These are phyloP conservation scores for Penicillium cosmopolitanum DNA, from an alignment of 495 filamentous ascomycete species.

Conservation along the genomic window DNA sequence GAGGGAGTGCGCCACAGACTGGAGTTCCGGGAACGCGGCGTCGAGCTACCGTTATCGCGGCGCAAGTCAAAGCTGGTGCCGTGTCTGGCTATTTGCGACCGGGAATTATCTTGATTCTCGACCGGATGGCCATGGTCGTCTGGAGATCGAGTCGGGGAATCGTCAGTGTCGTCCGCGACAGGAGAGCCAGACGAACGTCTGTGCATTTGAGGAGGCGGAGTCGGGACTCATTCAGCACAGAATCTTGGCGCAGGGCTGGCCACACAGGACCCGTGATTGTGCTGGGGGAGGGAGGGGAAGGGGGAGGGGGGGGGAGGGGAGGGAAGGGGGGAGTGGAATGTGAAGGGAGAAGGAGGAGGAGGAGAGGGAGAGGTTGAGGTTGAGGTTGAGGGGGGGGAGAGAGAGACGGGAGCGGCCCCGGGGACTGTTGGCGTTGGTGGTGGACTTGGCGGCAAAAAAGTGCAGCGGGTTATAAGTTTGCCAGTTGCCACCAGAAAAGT, in stretches of 20 bases:
- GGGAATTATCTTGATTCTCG: constrained; percentile 42
- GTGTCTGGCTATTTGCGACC: constrained; percentile 45
- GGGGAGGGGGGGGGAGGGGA: constrained; percentile 13
- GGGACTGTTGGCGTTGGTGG: not conserved
- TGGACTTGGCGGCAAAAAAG: constrained; percentile 5
- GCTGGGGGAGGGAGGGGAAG: constrained; percentile 14
- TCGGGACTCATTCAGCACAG: constrained; percentile 45
- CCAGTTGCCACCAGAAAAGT: not conserved
- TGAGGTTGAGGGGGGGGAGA: not conserved
- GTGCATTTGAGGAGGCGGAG: constrained; percentile 53
- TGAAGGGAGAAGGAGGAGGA: constrained; percentile 2
- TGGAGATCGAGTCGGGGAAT: constrained; percentile 41
- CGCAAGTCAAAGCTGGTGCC: constrained; percentile 50
- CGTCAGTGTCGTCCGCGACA: constrained; percentile 53
- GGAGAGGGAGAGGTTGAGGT: constrained; percentile 3
- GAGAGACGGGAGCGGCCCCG: not conserved
- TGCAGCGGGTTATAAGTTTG: not conserved
- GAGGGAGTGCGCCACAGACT: constrained; percentile 47
- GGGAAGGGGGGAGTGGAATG: constrained; percentile 21
- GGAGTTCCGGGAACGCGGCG: constrained; percentile 50
- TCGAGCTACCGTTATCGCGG: constrained; percentile 43
- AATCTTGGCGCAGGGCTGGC: constrained; percentile 33
- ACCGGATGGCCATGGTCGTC: constrained; percentile 43
- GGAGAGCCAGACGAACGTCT: constrained; percentile 55
- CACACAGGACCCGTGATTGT: constrained; percentile 24